Conservation (phyloP, 306 rosid genomes). For the Aeschynomene evenia region DNA sequence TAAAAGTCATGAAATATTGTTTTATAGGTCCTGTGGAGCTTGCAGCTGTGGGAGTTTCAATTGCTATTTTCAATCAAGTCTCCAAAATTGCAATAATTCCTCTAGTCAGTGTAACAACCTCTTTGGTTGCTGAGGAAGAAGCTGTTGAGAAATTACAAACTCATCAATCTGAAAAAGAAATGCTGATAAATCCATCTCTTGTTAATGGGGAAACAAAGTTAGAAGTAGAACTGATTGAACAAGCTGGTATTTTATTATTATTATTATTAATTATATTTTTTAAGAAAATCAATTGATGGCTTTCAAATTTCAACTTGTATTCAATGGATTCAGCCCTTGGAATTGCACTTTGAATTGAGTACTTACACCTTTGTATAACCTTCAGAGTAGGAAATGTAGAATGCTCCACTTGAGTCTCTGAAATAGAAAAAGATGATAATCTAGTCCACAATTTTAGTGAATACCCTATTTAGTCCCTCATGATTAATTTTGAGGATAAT, state of each 20-base stretch:
- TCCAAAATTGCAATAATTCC: slow-evolving; percentile 84
- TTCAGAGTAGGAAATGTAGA: background rate
- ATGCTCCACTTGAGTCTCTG: too few relatives aligned
- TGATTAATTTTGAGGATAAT: too few relatives aligned
- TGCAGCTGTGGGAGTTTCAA: slow-evolving; percentile 90
- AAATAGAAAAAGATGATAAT: too few relatives aligned
- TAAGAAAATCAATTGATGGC: background rate
- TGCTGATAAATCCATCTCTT: slow-evolving; percentile 12
- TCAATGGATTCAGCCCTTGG: slow-evolving; percentile 8
- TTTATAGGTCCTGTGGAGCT: slow-evolving; percentile 75
- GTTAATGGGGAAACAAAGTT: background rate
- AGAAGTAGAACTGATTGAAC: slow-evolving; percentile 2
- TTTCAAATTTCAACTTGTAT: background rate
- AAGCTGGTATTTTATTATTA: slow-evolving; percentile 32
- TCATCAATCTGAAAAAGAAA: slow-evolving; percentile 25
- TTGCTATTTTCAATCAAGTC: slow-evolving; percentile 83
- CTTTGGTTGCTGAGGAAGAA: slow-evolving; percentile 90
- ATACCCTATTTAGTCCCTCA: too few relatives aligned
- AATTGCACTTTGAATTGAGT: slow-evolving; percentile 13
- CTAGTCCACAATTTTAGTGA: too few relatives aligned
- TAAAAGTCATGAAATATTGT: background rate
- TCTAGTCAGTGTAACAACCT: slow-evolving; percentile 81
- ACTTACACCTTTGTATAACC: background rate
- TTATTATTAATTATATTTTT: background rate
- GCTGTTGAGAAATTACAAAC: slow-evolving; percentile 29